Evolutionary conservation across 192 early-diverging fungal species (phyloP).

Genomic region (Coemansia sp.): DNA sequence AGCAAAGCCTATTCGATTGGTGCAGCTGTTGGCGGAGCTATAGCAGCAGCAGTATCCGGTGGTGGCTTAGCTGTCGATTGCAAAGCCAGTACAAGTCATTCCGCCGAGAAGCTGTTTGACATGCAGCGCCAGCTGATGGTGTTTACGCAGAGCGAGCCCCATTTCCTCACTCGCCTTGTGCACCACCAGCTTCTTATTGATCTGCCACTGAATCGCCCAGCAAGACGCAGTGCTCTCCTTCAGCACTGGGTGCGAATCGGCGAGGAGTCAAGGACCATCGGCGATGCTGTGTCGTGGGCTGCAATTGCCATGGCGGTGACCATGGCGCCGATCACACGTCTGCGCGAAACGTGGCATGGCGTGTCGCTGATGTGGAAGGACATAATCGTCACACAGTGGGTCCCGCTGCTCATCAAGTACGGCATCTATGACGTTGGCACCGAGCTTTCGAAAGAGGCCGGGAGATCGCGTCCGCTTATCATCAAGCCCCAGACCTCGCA

Average conservation of each 20-base stretch:
- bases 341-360: conserved; percentile 70
- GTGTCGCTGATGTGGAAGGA: conserved; percentile 55
- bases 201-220: conserved; percentile 52
- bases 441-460: conserved; percentile 5
- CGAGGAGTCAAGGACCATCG: conserved; percentile 53
- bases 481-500: conserved; percentile 20
- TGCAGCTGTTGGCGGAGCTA: neutral
- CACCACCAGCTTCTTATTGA: conserved; percentile 66
- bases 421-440: conserved; percentile 57
- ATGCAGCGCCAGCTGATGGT: conserved; percentile 48
- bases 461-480: conserved; percentile 23
- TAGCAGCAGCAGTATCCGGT: neutral
- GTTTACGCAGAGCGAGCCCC: conserved; percentile 63
- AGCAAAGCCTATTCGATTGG: neutral
- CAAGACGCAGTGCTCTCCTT: conserved; percentile 56
- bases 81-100: neutral
- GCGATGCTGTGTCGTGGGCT: conserved; percentile 66
- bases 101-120: conserved; percentile 21
- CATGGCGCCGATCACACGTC: conserved; percentile 62
- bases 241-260: conserved; percentile 72
- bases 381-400: conserved; percentile 60
- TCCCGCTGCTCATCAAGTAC: conserved; percentile 57
- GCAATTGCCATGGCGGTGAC: conserved; percentile 69
- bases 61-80: conserved; percentile 1
- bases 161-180: conserved; percentile 70